Base-by-base conservation (phyloP, 2,329 filamentous ascomycete genomes). In the Curvularia eragrostidis region DNA sequence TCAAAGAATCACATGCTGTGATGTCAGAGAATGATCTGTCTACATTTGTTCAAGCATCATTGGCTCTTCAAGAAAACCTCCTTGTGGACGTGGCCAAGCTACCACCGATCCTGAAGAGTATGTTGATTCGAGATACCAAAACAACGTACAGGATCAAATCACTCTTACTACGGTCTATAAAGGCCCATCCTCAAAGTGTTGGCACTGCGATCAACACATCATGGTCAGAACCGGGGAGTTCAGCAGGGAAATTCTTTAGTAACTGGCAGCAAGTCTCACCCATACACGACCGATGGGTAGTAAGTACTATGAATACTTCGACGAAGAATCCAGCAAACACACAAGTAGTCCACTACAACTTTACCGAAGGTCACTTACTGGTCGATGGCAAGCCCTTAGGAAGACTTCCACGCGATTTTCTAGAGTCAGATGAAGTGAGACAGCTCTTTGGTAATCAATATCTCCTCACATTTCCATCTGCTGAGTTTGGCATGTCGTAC, bases 381-480 rank as follows among this genome's bases (percentile, higher is more conserved):
- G 69, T 85, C 5, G 75, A 84, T 59, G 79, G 81, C 0, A 68
- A 79, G 41, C 75, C 80, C 2, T 56, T 84, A 7, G 80, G 82
- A 3, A 84, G 81, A 39, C 77, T 89, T 0, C 86, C 87, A 0
- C 68, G 77, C 1, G 74, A 83, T 1, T 80, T 84, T 34, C 79
- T 78, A 32, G 66, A 83, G 8, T 78, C 80, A 0, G 48, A 56
- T 15, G 68, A 72, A 2, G 73, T 88, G 10, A 71, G 71, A 10
- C 76, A 81, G 7, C 76, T 90, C 0, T 88, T 89, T 64, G 82
- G 82, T 0, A 72, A 80, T 2, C 80, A 83, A 21, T 75, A 77
- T 28, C 77, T 88, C 0, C 76, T 81, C 2, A 83, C 81, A 0
- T 83, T 73, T 32, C 82, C 85, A 0, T 88, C 86, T 0, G 54